These are phyloP conservation scores for Pichia sp. DNA, from an alignment of 1,139 yeast genomes.

Conservation along the genomic window DNA sequence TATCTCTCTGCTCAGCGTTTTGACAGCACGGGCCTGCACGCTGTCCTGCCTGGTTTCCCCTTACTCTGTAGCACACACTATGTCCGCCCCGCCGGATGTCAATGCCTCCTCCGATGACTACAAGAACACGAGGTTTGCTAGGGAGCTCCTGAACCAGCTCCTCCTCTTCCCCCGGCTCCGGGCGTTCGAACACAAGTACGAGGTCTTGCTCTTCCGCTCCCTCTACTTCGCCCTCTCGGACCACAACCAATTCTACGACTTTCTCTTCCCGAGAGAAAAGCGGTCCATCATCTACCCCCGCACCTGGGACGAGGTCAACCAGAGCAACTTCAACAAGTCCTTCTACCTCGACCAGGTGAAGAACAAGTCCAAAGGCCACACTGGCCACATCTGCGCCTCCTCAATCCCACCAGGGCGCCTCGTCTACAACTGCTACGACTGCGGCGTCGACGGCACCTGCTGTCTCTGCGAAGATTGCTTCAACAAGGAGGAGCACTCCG, in stretches of 20 bases:
- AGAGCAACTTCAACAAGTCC: constrained; percentile 16
- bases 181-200: constrained; percentile 12
- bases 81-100: not conserved
- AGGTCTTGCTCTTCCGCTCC: constrained; percentile 18
- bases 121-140: constrained; percentile 9
- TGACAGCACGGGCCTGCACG: too few relatives aligned
- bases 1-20: too few relatives aligned
- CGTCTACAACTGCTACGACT: constrained; percentile 60
- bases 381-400: constrained; percentile 59
- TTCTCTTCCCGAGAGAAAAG: constrained; percentile 21
- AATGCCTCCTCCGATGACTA: constrained; percentile 3
- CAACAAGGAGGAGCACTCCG: constrained; percentile 60
- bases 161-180: constrained; percentile 11
- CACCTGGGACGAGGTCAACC: constrained; percentile 23
- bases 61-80: too few relatives aligned
- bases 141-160: constrained; percentile 12
- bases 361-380: constrained; percentile 32
- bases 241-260: constrained; percentile 19
- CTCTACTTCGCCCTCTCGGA: constrained; percentile 24
- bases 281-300: constrained; percentile 19
- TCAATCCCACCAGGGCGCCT: constrained; percentile 57
- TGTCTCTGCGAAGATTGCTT: constrained; percentile 69
- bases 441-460: constrained; percentile 73
- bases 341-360: constrained; percentile 22
- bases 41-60: too few relatives aligned